Evolutionary conservation across 805 yeast species (phyloP).

Genomic region (Candida jianshihensis): DNA sequence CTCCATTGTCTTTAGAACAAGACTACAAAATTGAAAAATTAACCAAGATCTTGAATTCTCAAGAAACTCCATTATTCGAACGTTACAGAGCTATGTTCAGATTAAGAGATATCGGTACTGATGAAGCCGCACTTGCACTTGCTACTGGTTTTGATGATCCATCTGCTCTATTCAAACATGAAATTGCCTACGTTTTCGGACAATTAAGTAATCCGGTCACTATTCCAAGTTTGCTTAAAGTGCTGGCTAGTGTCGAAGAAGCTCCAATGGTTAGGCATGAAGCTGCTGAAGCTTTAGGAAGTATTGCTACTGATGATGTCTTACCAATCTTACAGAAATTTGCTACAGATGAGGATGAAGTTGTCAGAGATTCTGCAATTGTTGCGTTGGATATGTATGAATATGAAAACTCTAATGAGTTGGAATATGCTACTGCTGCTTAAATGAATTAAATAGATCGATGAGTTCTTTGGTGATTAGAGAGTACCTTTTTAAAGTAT

Average conservation of each 20-base stretch:
- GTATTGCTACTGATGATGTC: slow-evolving; percentile 94
- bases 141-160: slow-evolving; percentile 87
- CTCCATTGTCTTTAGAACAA: slow-evolving; percentile 74
- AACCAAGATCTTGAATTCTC: slow-evolving; percentile 65
- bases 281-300: slow-evolving; percentile 97
- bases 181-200: slow-evolving; percentile 96
- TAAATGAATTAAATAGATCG: slow-evolving; percentile 1
- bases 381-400: slow-evolving; percentile 99
- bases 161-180: slow-evolving; percentile 93
- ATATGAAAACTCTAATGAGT: slow-evolving; percentile 77
- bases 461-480: neutral
- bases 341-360: slow-evolving; percentile 75
- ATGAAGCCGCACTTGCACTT: slow-evolving; percentile 87
- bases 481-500: neutral
- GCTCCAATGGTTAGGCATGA: slow-evolving; percentile 99
- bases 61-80: slow-evolving; percentile 73
- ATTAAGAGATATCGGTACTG: slow-evolving; percentile 87
- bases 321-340: slow-evolving; percentile 78
- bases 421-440: slow-evolving; percentile 53
- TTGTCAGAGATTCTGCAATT: slow-evolving; percentile 93
- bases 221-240: slow-evolving; percentile 80
- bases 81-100: slow-evolving; percentile 99
- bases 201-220: slow-evolving; percentile 91
- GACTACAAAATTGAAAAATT: slow-evolving; percentile 60
- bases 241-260: slow-evolving; percentile 67